Percentiles rank a stretch among this genome's conserved stretches.
Evolutionary conservation across 2,329 filamentous ascomycete species (phyloP).

Genomic region (Penicillium verrucosum): DNA sequence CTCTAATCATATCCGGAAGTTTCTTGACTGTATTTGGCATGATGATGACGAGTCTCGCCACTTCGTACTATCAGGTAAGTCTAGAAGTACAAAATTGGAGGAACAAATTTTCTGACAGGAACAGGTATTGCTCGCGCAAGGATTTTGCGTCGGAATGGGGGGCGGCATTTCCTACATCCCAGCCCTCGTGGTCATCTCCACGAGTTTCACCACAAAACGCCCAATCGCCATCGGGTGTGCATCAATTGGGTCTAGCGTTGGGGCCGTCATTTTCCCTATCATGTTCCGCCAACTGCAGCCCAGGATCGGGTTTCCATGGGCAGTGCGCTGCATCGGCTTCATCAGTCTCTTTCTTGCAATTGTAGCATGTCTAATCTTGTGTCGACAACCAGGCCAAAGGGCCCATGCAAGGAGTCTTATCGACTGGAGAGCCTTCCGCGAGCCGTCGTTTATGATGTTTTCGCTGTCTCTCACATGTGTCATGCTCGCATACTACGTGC

Average conservation of each 20-base stretch:
- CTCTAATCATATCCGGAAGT: slow-evolving; percentile 41
- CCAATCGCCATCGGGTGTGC: slow-evolving; percentile 56
- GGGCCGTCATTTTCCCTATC: slow-evolving; percentile 60
- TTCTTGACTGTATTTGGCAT: slow-evolving; percentile 37
- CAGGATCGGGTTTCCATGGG: slow-evolving; percentile 58
- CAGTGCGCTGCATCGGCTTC: slow-evolving; percentile 56
- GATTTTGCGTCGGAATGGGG: slow-evolving; percentile 33
- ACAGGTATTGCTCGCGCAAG: slow-evolving; percentile 48
- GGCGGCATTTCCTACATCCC: slow-evolving; percentile 34
- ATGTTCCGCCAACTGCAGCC: slow-evolving; percentile 54
- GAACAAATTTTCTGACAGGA: not conserved
- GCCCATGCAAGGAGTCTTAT: slow-evolving; percentile 40
- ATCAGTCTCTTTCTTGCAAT: slow-evolving; percentile 46
- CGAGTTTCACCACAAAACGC: slow-evolving; percentile 44
- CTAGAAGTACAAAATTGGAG: not conserved
- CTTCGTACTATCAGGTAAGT: slow-evolving; percentile 29
- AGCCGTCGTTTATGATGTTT: slow-evolving; percentile 43
- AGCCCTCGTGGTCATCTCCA: slow-evolving; percentile 30
- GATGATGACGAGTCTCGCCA: slow-evolving; percentile 32
- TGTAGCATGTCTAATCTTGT: slow-evolving; percentile 35
- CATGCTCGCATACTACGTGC: slow-evolving; percentile 48
- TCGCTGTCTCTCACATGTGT: slow-evolving; percentile 47
- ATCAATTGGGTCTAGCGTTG: slow-evolving; percentile 56
- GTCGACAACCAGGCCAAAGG: slow-evolving; percentile 38
- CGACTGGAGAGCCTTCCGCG: slow-evolving; percentile 39